Evolutionary conservation across 495 filamentous ascomycete genomes (phyloP).

Genomic region (Parachaetomium inaequale): DNA sequence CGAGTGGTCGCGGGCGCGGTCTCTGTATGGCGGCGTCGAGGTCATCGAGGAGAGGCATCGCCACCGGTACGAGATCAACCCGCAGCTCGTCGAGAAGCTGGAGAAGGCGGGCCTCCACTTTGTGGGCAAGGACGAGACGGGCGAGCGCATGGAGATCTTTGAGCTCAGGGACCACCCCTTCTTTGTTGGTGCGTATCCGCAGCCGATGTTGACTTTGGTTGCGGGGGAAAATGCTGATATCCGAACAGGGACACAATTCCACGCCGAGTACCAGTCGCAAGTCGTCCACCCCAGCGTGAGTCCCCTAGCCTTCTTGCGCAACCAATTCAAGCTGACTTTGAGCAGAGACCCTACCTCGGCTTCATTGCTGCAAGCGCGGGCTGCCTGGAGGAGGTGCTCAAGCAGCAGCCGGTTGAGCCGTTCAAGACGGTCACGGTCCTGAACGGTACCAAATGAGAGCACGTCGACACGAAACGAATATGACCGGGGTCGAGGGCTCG

Average conservation of each 20-base stretch:
- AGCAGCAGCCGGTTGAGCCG: constrained; percentile 17
- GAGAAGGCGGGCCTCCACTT: constrained; percentile 58
- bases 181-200: constrained; percentile 58
- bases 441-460: constrained; percentile 10
- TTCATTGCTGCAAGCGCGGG: constrained; percentile 23
- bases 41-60: constrained; percentile 64
- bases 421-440: constrained; percentile 6
- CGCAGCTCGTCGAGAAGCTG: constrained; percentile 58
- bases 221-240: not conserved
- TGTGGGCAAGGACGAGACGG: constrained; percentile 75
- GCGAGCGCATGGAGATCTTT: constrained; percentile 85
- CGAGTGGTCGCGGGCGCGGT: constrained; percentile 76
- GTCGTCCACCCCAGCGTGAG: constrained; percentile 21
- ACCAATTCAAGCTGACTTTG: not conserved
- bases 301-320: not conserved
- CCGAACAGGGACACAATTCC: constrained; percentile 21
- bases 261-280: constrained; percentile 26
- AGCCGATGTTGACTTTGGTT: not conserved
- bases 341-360: constrained; percentile 19
- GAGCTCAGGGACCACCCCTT: constrained; percentile 87
- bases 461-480: not conserved
- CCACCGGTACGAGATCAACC: constrained; percentile 76
- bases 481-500: not conserved
- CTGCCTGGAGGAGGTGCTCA: constrained; percentile 14
- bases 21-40: constrained; percentile 61